Base-by-base conservation (phyloP, 208 protist species). In the Naegleria fowleri region DNA sequence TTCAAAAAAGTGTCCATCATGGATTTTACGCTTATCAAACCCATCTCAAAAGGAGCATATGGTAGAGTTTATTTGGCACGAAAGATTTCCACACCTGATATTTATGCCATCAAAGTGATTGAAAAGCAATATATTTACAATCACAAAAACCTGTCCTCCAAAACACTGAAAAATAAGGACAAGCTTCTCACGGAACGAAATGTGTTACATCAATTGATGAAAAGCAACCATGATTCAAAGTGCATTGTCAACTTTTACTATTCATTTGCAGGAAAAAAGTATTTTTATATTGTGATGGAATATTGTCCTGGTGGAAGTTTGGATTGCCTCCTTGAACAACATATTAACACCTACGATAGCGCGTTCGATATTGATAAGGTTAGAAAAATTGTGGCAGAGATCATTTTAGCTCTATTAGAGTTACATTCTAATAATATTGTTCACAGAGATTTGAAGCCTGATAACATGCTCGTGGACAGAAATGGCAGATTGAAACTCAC, bases 401-500 rank as follows among this genome's bases (percentile, higher is more conserved):
- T 41, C 3, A 38, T 85, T 0, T 3, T 43, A 16, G 79, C 79
- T 33, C n/a, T 85, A 0, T 22, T 19, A 25, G n/a, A 85, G 22
- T 85, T 85, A 25, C 79, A 85, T 41, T 40, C 79, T 22, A 43
- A 13, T 2, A 43, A 43, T 13, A 85, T 85, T 29, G 79, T 43
- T 4, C 79, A 85, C 36, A 0, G 79, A 43, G 79, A 85, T 85
- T 85, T 85, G 36, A 85, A 85, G 25, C 79, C 79, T 85, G 79
- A 85, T 29, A 85, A 85, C 41, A 43, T 85, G 38, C 96, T 99
- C 29, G 94, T 99, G 19, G 97, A 98, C 79, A 92, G 91, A 0
- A 93, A 95, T 43, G 98, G 98, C 0, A 98, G 99, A 94, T 97
- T 99, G 36, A 99, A 99, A 92, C 93, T 99, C n/a, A 96, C 96